These are phyloP conservation scores for Tetraselmis chui DNA, from an alignment of 139 green algal species.

Conservation along the genomic window DNA sequence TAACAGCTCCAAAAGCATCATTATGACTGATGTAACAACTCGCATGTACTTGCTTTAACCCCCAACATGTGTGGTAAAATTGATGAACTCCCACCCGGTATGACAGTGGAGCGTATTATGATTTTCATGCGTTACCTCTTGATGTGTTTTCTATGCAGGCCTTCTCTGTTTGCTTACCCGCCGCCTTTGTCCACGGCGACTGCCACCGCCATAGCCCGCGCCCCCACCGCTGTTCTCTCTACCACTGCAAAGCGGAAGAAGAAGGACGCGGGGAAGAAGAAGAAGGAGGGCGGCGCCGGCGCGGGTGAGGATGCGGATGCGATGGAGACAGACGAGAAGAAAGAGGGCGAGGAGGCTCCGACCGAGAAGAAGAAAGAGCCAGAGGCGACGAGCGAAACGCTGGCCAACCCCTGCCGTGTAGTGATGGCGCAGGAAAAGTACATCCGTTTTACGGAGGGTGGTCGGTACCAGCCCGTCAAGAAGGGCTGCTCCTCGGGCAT, in stretches of 20 bases:
- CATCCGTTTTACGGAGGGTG: conserved; percentile 9
- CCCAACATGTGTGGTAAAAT: no score
- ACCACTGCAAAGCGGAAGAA: conserved; percentile 81
- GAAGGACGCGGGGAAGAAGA: conserved; percentile 54
- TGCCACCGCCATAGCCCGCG: not conserved
- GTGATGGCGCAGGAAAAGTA: conserved; percentile 59
- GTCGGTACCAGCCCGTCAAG: conserved; percentile 32
- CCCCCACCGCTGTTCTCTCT: conserved; percentile 86
- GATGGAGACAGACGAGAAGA: conserved; percentile 22
- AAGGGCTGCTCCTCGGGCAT: conserved; percentile 39
- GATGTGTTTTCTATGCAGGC: conserved; percentile 33
- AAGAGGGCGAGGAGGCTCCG: conserved; percentile 17
- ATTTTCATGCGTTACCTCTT: not conserved
- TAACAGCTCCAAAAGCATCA: no score
- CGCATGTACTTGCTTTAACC: no score
- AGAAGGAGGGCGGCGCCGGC: conserved; percentile 10
- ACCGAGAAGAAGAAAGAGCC: conserved; percentile 30
- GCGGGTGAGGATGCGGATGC: conserved; percentile 6
- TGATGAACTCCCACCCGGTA: no score
- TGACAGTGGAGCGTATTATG: no score
- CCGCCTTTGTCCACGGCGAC: conserved; percentile 43
- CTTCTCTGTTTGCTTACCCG: conserved; percentile 86
- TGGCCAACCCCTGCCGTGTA: conserved; percentile 82
- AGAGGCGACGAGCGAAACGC: conserved; percentile 58
- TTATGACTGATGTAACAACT: no score